phyloP scores from a whole-genome alignment of 169 alveolate species.

The Theileria orientalis region DNA sequence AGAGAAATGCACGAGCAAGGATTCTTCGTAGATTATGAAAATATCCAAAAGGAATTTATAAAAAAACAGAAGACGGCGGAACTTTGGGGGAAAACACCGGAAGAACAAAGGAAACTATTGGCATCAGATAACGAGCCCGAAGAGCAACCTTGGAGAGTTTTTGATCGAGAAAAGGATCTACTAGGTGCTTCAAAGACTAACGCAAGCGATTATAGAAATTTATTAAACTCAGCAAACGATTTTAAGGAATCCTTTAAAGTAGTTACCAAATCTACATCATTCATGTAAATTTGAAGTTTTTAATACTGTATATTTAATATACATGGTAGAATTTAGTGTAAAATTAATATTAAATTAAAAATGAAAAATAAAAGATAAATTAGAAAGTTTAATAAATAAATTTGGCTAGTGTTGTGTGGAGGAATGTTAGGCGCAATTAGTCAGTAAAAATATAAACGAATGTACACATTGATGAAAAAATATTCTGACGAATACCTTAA shows the following conservation, averaged over 20 bases:
- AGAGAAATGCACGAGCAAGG: constrained; percentile 82
- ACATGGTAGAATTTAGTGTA: too few species aligned
- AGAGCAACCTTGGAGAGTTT: constrained; percentile 58
- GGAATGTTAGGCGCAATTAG: background rate
- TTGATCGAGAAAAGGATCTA: constrained; percentile 53
- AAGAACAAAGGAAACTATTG: constrained; percentile 58
- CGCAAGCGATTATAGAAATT: constrained; percentile 6
- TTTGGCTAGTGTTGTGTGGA: too few species aligned
- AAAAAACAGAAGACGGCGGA: constrained; percentile 66
- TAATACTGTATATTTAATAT: too few species aligned
- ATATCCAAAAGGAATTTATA: constrained; percentile 70
- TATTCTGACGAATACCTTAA: constrained; percentile 8
- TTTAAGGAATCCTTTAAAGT: constrained; percentile 12
- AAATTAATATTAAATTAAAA: too few species aligned
- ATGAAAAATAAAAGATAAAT: too few species aligned
- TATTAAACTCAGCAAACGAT: constrained; percentile 23
- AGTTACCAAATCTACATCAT: constrained; percentile 18
- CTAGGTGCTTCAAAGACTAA: constrained; percentile 4
- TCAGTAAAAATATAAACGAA: too few species aligned
- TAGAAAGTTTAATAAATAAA: too few species aligned
- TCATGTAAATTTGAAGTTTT: constrained; percentile 1
- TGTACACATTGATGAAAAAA: background rate
- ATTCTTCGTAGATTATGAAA: constrained; percentile 66
- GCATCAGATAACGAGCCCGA: constrained; percentile 7
- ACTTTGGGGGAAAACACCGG: constrained; percentile 79